Percentiles rank a stretch among this genome's conserved stretches.
Evolutionary conservation across 345 rosid species (phyloP).

Genomic region (Capsella bursapastoris): DNA sequence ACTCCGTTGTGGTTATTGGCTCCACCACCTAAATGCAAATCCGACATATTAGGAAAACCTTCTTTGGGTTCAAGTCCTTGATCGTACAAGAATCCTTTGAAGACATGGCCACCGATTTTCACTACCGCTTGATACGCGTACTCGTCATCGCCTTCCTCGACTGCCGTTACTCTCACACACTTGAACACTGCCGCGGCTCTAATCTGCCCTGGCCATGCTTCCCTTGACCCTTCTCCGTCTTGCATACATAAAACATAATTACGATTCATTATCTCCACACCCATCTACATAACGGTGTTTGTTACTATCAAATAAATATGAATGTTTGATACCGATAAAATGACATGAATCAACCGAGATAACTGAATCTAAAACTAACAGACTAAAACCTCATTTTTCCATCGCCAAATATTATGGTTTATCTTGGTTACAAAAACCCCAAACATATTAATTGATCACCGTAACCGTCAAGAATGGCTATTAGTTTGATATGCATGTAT

Average conservation of each 20-base stretch:
- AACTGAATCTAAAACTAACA: not conserved
- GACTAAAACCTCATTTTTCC: not conserved
- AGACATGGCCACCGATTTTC: constrained; percentile 88
- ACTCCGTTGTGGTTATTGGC: constrained; percentile 56
- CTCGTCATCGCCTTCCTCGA: constrained; percentile 93
- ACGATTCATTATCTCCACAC: not conserved
- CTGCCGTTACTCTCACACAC: constrained; percentile 91
- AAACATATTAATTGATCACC: not conserved
- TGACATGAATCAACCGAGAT: not conserved
- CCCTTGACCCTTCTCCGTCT: constrained; percentile 66
- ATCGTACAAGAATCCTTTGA: constrained; percentile 89
- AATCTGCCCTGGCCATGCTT: constrained; percentile 76
- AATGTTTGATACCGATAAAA: not conserved
- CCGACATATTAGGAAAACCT: constrained; percentile 78
- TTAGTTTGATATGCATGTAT: not conserved
- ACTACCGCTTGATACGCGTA: constrained; percentile 91
- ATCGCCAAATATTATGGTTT: not conserved
- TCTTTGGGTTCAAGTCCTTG: constrained; percentile 80
- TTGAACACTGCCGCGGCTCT: constrained; percentile 90
- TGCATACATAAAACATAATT: constrained; percentile 1
- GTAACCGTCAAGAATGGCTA: not conserved
- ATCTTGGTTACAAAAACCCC: not conserved
- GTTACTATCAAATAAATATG: not conserved
- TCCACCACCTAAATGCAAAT: constrained; percentile 82
- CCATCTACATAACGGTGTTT: not conserved